A percentile compares a stretch with the other conserved stretches of the same genome.
phyloP scores from a whole-genome alignment of 768 basidiomycete genomes.

The Roridomyces roridus region DNA sequence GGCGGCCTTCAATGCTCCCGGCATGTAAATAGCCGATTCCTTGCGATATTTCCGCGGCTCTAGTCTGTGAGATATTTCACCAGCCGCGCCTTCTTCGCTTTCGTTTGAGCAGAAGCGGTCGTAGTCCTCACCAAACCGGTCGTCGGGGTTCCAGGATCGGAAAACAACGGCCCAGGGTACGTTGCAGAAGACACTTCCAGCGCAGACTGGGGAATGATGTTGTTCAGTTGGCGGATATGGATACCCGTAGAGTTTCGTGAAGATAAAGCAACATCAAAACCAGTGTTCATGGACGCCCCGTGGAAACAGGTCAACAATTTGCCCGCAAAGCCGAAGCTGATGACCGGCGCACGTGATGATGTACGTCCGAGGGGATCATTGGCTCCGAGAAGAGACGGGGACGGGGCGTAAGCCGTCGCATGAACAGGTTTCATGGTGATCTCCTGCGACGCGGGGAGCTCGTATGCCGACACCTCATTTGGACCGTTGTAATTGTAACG shows the following conservation, averaged over 20 bases:
- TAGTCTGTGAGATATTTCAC: slow-evolving; percentile 77
- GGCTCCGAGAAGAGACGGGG: slow-evolving; percentile 80
- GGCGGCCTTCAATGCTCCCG: slow-evolving; percentile 56
- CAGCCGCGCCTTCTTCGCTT: slow-evolving; percentile 85
- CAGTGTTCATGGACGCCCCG: slow-evolving; percentile 67
- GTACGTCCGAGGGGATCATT: slow-evolving; percentile 85
- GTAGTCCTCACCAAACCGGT: slow-evolving; percentile 73
- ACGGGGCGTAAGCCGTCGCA: slow-evolving; percentile 74
- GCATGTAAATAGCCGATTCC: slow-evolving; percentile 74
- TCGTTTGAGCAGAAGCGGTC: slow-evolving; percentile 63
- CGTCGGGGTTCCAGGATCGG: slow-evolving; percentile 71
- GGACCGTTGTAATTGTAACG: slow-evolving; percentile 30
- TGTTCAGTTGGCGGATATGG: slow-evolving; percentile 69
- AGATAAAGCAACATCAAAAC: slow-evolving; percentile 80
- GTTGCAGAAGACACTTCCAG: slow-evolving; percentile 56
- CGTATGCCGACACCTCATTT: slow-evolving; percentile 23
- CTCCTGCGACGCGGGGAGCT: slow-evolving; percentile 38
- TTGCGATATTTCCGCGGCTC: slow-evolving; percentile 77
- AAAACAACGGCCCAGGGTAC: slow-evolving; percentile 90
- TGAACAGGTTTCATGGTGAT: slow-evolving; percentile 45
- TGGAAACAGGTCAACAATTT: slow-evolving; percentile 91
- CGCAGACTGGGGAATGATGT: slow-evolving; percentile 71
- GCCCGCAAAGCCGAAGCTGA: slow-evolving; percentile 95
- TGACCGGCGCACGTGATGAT: slow-evolving; percentile 73
- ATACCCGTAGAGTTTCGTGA: slow-evolving; percentile 74